phyloP scores from a whole-genome alignment of 345 rosid species.

The Eucalyptus brandiana region DNA sequence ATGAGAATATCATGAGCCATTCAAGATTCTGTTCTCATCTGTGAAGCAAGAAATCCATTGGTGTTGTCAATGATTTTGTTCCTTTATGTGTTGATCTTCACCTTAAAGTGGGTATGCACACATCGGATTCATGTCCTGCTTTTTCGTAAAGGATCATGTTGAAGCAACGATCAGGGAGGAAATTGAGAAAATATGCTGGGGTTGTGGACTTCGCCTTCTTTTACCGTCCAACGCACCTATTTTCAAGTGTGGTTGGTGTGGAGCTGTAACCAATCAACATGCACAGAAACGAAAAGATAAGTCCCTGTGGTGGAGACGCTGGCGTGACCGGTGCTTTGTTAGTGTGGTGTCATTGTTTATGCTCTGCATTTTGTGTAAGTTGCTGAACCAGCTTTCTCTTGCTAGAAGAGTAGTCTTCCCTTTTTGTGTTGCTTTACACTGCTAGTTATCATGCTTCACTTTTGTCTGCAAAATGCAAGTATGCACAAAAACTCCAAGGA shows the following conservation, averaged over 20 bases:
- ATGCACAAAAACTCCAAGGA: not conserved
- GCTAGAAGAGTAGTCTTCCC: not conserved
- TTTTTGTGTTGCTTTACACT: not conserved
- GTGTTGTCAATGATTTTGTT: not conserved
- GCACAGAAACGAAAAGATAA: constrained; percentile 31
- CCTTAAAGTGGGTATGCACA: not conserved
- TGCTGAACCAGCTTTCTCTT: not conserved
- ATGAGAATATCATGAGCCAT: not conserved
- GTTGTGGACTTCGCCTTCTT: constrained; percentile 79
- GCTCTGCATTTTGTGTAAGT: constrained; percentile 70
- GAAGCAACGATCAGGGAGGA: constrained; percentile 38
- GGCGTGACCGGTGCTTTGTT: constrained; percentile 81
- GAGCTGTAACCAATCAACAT: constrained; percentile 68
- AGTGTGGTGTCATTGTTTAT: constrained; percentile 49
- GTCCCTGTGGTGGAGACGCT: constrained; percentile 49
- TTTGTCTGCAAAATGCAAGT: not conserved
- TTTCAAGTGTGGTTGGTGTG: constrained; percentile 97
- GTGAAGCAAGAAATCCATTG: not conserved
- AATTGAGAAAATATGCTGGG: constrained; percentile 72
- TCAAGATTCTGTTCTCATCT: not conserved
- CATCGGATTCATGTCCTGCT: not conserved
- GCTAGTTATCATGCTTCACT: not conserved
- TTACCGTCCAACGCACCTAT: constrained; percentile 52
- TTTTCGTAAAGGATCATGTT: constrained; percentile 27
- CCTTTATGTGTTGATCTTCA: not conserved